Conservation (phyloP, 495 filamentous ascomycete genomes). For the Penicillium cinerascens region DNA sequence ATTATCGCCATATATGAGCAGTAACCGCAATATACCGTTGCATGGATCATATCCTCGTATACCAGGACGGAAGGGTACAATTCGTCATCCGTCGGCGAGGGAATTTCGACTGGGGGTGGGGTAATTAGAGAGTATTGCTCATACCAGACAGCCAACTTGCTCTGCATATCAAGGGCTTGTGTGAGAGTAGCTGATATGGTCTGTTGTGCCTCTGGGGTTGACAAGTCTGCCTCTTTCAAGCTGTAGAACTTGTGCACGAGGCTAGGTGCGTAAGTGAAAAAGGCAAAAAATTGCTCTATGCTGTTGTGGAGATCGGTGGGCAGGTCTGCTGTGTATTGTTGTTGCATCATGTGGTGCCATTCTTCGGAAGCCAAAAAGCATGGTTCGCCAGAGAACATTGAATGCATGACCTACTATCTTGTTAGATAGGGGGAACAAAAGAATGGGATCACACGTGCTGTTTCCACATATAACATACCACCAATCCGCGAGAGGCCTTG, state of each 20-base stretch:
- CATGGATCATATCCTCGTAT: slow-evolving; percentile 25
- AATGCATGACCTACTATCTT: slow-evolving; percentile 30
- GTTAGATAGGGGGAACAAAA: not conserved
- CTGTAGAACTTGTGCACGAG: slow-evolving; percentile 29
- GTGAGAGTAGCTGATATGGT: slow-evolving; percentile 16
- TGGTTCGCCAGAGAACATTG: slow-evolving; percentile 30
- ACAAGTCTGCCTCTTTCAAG: slow-evolving; percentile 18
- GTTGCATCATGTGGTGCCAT: slow-evolving; percentile 32
- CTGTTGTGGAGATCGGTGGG: slow-evolving; percentile 11
- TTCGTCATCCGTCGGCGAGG: slow-evolving; percentile 18
- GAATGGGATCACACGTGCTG: not conserved
- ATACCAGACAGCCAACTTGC: slow-evolving; percentile 24
- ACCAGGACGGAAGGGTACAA: slow-evolving; percentile 23
- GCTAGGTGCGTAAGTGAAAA: slow-evolving; percentile 29
- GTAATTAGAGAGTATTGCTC: slow-evolving; percentile 18
- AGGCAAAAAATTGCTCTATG: slow-evolving; percentile 31
- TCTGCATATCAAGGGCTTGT: slow-evolving; percentile 23
- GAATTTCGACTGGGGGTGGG: slow-evolving; percentile 20
- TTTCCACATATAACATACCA: slow-evolving; percentile 19
- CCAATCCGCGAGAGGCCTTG: slow-evolving; percentile 31
- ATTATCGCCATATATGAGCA: slow-evolving; percentile 35
- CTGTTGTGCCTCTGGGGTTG: slow-evolving; percentile 7
- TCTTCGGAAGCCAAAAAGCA: slow-evolving; percentile 29
- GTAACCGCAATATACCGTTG: slow-evolving; percentile 29
- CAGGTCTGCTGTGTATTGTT: slow-evolving; percentile 18